A percentile compares a stretch with the other conserved stretches of the same genome.
These are phyloP conservation scores for Pseudozyma thailandica DNA, from an alignment of 1,284 basidiomycete species.

Conservation along the genomic window DNA sequence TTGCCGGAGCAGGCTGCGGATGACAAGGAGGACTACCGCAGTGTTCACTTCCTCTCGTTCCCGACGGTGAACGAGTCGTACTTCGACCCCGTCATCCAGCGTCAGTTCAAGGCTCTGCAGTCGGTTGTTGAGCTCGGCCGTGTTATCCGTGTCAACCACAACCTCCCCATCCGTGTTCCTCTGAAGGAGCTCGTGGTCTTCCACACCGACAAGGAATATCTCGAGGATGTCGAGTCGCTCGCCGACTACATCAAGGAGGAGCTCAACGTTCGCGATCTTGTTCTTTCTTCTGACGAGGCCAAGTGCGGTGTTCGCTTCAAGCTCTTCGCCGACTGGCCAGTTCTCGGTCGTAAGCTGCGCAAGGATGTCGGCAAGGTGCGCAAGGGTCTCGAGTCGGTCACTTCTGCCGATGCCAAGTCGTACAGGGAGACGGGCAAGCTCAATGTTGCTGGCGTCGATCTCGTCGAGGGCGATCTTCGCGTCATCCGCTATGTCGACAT, in stretches of 20 bases:
- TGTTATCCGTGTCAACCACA: constrained; percentile 87
- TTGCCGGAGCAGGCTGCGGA: constrained; percentile 72
- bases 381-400: constrained; percentile 82
- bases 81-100: constrained; percentile 94
- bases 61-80: constrained; percentile 93
- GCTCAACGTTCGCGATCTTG: constrained; percentile 90
- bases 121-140: constrained; percentile 91
- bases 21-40: constrained; percentile 80
- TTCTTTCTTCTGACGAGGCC: constrained; percentile 88
- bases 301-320: constrained; percentile 89
- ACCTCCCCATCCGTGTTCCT: constrained; percentile 77
- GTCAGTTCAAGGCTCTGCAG: constrained; percentile 94
- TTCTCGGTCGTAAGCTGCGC: constrained; percentile 90
- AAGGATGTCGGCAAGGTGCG: constrained; percentile 93
- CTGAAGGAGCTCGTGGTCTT: constrained; percentile 93
- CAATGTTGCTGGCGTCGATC: constrained; percentile 86
- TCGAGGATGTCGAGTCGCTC: constrained; percentile 85
- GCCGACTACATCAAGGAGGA: constrained; percentile 92
- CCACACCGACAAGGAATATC: constrained; percentile 86
- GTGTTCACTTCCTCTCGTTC: constrained; percentile 95
- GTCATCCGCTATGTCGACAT: constrained; percentile 89
- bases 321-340: constrained; percentile 93
- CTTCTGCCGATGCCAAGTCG: constrained; percentile 84
- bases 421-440: constrained; percentile 83
- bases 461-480: constrained; percentile 87